These are phyloP conservation scores for Gaultheria prostrata DNA, from an alignment of 148 eudicot genomes.

Conservation along the genomic window DNA sequence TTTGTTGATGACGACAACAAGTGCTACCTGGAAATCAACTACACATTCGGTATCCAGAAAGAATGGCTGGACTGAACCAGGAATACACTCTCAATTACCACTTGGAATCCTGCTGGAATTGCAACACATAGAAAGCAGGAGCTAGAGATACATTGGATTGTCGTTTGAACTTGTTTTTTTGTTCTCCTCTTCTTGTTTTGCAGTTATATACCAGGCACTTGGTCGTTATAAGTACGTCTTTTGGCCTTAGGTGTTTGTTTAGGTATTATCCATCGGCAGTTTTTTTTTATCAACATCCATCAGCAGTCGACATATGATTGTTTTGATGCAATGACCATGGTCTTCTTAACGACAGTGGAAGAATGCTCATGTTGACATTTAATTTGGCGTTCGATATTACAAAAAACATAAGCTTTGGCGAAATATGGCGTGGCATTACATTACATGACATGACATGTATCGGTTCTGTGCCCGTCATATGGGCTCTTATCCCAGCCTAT, in stretches of 20 bases:
- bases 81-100: not conserved
- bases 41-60: constrained; percentile 61
- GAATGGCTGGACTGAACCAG: constrained; percentile 39
- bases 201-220: not conserved
- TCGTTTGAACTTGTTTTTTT: not conserved
- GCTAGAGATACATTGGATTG: not conserved
- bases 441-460: not conserved
- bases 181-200: not conserved
- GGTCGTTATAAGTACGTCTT: not conserved
- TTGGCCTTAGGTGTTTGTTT: constrained; percentile 5
- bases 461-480: too few species aligned
- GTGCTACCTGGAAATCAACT: constrained; percentile 67
- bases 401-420: not conserved
- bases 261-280: not conserved
- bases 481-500: too few species aligned
- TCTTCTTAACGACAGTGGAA: too few species aligned
- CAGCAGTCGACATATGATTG: not conserved
- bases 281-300: not conserved
- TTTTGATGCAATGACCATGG: not conserved
- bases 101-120: not conserved
- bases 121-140: not conserved
- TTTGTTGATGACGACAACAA: constrained; percentile 67
- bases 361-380: not conserved
- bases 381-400: not conserved
- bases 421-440: not conserved